These are phyloP conservation scores for Phytophthora boehmeriae DNA, from an alignment of 352 stramenopile species.

Conservation along the genomic window DNA sequence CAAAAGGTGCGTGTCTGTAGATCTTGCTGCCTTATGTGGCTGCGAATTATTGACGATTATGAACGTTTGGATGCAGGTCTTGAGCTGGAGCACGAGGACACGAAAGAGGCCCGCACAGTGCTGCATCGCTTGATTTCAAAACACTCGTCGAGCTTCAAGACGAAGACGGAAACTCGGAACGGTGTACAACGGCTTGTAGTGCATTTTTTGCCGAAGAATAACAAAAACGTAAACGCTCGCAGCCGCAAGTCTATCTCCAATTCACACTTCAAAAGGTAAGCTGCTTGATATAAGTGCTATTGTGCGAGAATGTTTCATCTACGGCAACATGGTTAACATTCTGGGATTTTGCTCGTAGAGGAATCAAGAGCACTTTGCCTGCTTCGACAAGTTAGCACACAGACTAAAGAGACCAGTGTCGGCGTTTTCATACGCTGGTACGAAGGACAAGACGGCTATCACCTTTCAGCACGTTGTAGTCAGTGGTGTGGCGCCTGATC, in stretches of 20 bases:
- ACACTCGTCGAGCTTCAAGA: constrained; percentile 60
- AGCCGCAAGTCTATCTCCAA: constrained; percentile 54
- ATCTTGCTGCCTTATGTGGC: not conserved
- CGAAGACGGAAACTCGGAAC: constrained; percentile 57
- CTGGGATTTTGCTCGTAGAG: constrained; percentile 31
- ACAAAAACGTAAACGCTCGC: constrained; percentile 75
- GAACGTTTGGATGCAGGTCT: constrained; percentile 32
- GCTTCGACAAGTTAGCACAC: constrained; percentile 61
- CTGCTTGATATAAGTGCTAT: not conserved
- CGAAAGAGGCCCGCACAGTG: constrained; percentile 61
- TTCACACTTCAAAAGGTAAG: constrained; percentile 77
- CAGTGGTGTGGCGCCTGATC: constrained; percentile 45
- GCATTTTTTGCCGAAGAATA: constrained; percentile 62
- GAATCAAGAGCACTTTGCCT: constrained; percentile 77
- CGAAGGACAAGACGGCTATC: constrained; percentile 79
- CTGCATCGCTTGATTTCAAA: constrained; percentile 74
- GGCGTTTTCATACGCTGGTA: constrained; percentile 68
- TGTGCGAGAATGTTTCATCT: too few species aligned
- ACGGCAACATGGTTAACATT: not conserved
- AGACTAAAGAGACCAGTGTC: constrained; percentile 50
- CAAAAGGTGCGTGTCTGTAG: constrained; percentile 33
- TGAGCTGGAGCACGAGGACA: constrained; percentile 60
- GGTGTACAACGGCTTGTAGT: constrained; percentile 59
- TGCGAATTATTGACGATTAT: not conserved
- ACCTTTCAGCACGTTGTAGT: constrained; percentile 73